phyloP scores from a whole-genome alignment of 1,139 yeast species.

The Arxiozyma slooffiae region DNA sequence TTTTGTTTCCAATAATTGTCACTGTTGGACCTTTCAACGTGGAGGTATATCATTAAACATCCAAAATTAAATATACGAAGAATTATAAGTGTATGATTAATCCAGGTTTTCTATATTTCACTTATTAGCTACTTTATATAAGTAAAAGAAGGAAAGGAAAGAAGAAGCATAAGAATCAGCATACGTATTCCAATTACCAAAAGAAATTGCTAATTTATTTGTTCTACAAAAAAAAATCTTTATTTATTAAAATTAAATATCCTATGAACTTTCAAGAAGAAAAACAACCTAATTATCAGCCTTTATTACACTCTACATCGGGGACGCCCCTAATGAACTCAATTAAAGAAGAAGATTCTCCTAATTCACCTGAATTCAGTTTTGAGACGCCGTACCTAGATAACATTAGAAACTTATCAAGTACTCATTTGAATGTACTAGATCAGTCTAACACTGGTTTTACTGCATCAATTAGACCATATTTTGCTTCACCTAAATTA shows the following conservation, averaged over 20 bases:
- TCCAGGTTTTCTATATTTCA: background rate
- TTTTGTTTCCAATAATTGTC: background rate
- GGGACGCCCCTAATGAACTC: constrained; percentile 23
- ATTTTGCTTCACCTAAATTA: constrained; percentile 10
- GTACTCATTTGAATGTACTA: constrained; percentile 4
- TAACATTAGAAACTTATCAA: background rate
- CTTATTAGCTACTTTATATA: no score
- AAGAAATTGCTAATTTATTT: no score
- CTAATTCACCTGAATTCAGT: constrained; percentile 8
- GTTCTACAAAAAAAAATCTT: background rate
- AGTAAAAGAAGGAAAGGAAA: background rate
- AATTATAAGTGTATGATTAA: background rate
- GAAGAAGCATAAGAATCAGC: no score
- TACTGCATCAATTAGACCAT: background rate
- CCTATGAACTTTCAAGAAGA: constrained; percentile 6
- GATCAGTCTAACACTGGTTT: background rate
- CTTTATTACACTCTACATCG: constrained; percentile 3
- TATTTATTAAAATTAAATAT: background rate
- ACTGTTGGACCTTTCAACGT: background rate
- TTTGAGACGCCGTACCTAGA: constrained; percentile 13
- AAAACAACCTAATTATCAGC: background rate
- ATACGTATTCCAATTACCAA: background rate
- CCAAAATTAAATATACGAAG: background rate
- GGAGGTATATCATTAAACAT: background rate
- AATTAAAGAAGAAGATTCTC: constrained; percentile 21